Base-by-base conservation (phyloP, 129 eudicot species). In the Kitagawia praeruptora region DNA sequence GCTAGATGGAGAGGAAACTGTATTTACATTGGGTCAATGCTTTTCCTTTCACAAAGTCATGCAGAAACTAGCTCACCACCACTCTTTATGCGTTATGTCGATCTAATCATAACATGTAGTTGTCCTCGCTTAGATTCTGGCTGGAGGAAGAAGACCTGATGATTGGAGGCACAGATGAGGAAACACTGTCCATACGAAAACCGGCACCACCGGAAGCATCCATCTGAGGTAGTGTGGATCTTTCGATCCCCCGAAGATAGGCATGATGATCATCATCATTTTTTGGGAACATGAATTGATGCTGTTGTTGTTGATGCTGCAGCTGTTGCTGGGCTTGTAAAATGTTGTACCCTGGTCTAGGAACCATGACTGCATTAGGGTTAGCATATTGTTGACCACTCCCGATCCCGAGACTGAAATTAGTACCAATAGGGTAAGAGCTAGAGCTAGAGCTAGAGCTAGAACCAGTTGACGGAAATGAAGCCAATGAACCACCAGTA, bases 401-500 rank as follows among this genome's bases (percentile, higher is more conserved):
- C n/a, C 80, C 86, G 23, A 73, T 49, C 77, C 88, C 91, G n/a
- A 79, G 80, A 71, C 66, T 79, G 46, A 84, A 79, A 48, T 79
- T 69, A 16, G 83, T 6, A 69, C 82, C 81, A 41, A 78, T 63
- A 25, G 37, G 66, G 47, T 67, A 74, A 25, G 84, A 64, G 23
- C 40, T 56, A 10, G 77, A 39, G 27, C 73, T 71, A 5, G 34
- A 31, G 34, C 34, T 31, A 31, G 34, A 31, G n/a, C n/a, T n/a
- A 31, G 85, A 79, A 38, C 48, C 61, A 5, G 82, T 37, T 41
- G 83, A 39, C 64, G 82, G 28, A 75, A 44, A 66, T 1, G 87
- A 58, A 28, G 77, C 77, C 48, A 69, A 56, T 11, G 87, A 83
- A 19, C 88, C 91, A 3, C 98, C 98, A 39, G 98, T 93, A 84